phyloP scores from a whole-genome alignment of 2,329 filamentous ascomycete species.

The Scopulariopsis brevicaulis region DNA sequence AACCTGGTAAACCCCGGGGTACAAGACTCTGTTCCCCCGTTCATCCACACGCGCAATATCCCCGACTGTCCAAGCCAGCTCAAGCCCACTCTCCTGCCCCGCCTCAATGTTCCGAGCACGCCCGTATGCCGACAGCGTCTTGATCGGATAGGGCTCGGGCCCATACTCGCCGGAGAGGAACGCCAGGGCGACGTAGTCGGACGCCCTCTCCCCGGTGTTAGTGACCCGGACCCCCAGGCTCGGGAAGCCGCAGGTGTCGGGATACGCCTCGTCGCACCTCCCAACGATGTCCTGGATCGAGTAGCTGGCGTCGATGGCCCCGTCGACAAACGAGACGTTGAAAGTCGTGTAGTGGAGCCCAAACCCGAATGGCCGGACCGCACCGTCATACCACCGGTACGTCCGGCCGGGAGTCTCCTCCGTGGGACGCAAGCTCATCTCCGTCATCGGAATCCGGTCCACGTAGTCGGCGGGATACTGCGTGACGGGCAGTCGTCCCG shows the following conservation, averaged over 20 bases:
- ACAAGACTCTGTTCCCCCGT: constrained; percentile 36
- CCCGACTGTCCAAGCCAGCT: constrained; percentile 31
- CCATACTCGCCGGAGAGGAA: constrained; percentile 34
- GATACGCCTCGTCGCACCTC: constrained; percentile 20
- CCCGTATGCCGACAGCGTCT: constrained; percentile 37
- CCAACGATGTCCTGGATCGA: constrained; percentile 22
- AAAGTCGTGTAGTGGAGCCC: constrained; percentile 50
- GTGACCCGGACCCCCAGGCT: constrained; percentile 19
- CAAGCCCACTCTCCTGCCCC: constrained; percentile 16
- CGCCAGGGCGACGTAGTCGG: constrained; percentile 39
- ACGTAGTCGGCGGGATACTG: constrained; percentile 42
- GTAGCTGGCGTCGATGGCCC: neutral
- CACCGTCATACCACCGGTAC: constrained; percentile 43
- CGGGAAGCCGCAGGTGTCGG: constrained; percentile 28
- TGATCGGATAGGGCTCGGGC: constrained; percentile 37
- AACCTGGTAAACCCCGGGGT: constrained; percentile 38
- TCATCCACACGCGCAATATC: constrained; percentile 36
- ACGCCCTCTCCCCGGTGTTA: constrained; percentile 32
- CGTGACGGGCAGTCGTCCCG: constrained; percentile 41
- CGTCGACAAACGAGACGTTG: constrained; percentile 10
- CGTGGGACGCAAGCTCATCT: constrained; percentile 42
- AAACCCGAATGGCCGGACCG: constrained; percentile 39
- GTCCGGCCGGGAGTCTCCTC: constrained; percentile 39
- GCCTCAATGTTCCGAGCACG: constrained; percentile 25
- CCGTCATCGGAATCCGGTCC: constrained; percentile 35